Base-by-base conservation (phyloP, 2,329 filamentous ascomycete genomes). In the Aspergillus latus region DNA sequence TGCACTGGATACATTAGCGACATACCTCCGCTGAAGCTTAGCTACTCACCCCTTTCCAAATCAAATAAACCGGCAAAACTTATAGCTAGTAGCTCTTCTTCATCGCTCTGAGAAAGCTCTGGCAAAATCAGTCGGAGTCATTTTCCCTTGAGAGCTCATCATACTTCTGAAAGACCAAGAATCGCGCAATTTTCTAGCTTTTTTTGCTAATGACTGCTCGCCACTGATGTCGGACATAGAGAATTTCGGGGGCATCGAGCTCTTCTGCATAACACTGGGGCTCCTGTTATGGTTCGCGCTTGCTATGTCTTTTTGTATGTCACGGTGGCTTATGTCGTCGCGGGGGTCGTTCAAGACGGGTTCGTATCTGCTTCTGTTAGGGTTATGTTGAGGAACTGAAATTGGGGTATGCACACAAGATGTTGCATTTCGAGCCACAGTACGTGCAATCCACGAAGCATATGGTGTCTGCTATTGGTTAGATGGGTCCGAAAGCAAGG, bases 41-140 rank as follows among this genome's bases (percentile, higher is more conserved):
- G 3, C 28, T 7, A 47, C 52, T 43, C 49, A 67, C 68, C 65
- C 62, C 60, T 58, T 56, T 70, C 68, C 30, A 70, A 40, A 39
- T 70, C 66, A 55, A 69, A 68, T 13, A 66, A 21, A 7, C 64
- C 63, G 21, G 66, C 61, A 60, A 70, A 70, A 29, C 66, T 66
- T 34, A 70, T 62, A 0, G 68, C 68, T 9, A 70, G 52, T 4
- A 70, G 44, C 52, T 70, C 68, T 45, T 68, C 66, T 49, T 70
- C 68, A 26, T 70, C 68, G 28, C 65, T 51, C 16, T 68, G 66
- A 10, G 62, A 62, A 7, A 63, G 42, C 45, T 68, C 67, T 70
- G 13, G 32, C 6, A 21, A 28, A 21, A 44, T 62, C 15, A 58
- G 52, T 53, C 15, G 1, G 37, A 11, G 4, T 39, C 26, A 11